A percentile compares a stretch with the other conserved stretches of the same genome.
Evolutionary conservation across 805 yeast species (phyloP).

Genomic region (Isabelozyma heimii): DNA sequence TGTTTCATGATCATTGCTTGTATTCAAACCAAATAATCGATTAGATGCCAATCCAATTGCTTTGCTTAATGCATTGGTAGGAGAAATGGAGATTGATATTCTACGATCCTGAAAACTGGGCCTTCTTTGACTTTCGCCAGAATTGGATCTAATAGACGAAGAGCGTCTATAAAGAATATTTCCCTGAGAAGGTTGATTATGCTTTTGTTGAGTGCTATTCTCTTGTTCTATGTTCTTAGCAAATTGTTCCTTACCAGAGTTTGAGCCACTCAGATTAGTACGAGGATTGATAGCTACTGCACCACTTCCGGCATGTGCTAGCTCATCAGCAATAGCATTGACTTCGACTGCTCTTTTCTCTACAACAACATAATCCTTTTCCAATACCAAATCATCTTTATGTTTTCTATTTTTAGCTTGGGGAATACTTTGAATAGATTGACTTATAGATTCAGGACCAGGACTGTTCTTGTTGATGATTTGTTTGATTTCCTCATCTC

Average conservation of each 20-base stretch:
- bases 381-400: slow-evolving; percentile 52
- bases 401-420: slow-evolving; percentile 8
- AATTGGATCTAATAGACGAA: slow-evolving; percentile 39
- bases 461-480: slow-evolving; percentile 45
- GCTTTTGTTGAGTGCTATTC: slow-evolving; percentile 4
- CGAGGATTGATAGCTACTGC: slow-evolving; percentile 44
- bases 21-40: slow-evolving; percentile 64
- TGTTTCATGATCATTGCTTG: slow-evolving; percentile 6
- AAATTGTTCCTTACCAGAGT: slow-evolving; percentile 15
- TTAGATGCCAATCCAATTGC: slow-evolving; percentile 88
- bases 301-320: slow-evolving; percentile 60
- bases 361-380: slow-evolving; percentile 88
- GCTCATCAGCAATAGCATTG: slow-evolving; percentile 91
- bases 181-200: slow-evolving; percentile 4
- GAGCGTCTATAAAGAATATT: slow-evolving; percentile 17
- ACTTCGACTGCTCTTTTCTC: slow-evolving; percentile 95
- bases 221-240: slow-evolving; percentile 1
- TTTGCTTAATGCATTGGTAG: slow-evolving; percentile 83
- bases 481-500: slow-evolving; percentile 46
- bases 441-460: slow-evolving; percentile 29
- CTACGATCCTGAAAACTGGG: slow-evolving; percentile 64
- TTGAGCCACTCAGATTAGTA: slow-evolving; percentile 25
- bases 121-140: slow-evolving; percentile 52
- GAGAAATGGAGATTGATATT: slow-evolving; percentile 67
- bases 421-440: slow-evolving; percentile 12